Base-by-base conservation (phyloP, 202 grass and related monocot genomes). In the Setaria italica region DNA sequence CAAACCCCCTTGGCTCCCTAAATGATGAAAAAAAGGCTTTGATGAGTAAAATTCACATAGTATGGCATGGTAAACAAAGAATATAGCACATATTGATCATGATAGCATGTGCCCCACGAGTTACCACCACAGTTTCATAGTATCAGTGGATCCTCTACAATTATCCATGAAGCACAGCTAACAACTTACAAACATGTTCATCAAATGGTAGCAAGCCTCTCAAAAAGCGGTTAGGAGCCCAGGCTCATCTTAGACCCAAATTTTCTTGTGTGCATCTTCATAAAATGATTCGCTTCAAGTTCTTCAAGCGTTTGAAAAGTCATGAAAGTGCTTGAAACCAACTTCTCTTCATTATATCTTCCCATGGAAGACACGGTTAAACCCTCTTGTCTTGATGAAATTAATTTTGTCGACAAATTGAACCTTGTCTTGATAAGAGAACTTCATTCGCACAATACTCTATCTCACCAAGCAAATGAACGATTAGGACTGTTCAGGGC, bases 1-100 rank as follows among this genome's bases (percentile, higher is more conserved):
- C 95, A 89, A 98, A 95, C 4, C 93, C 95, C 57, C 93, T 92
- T 34, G 95, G 91, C 50, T 94, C 88, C 81, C 95, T 98, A 78
- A 60, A 86, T 62, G 62, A 43, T 73, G 20, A 60, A 80, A 33
- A 41, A 65, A 72, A 33, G 49, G 15, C 7, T 9, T 67, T 10
- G 49, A 87, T 81, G 56, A 70, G 56, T 53, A 77, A 85, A 67
- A 64, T 29, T 33, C 64, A 82, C 32, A 77, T 30, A 6, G 67
- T 71, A 78, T 59, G 3, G 53, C 57, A 29, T 2, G 39, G 5
- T 77, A 46, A 86, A 75, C 41, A 66, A 67, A 42, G 30, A 75
- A 83, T 9, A 20, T 42, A 9, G 7, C 59, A 83, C 57, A 75
- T 70, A 58, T 77, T 74, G 21, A 72, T 74, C 20, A 66, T 66